Base-by-base conservation (phyloP, 2,329 filamentous ascomycete species). In the Fusarium tjaetaba region DNA sequence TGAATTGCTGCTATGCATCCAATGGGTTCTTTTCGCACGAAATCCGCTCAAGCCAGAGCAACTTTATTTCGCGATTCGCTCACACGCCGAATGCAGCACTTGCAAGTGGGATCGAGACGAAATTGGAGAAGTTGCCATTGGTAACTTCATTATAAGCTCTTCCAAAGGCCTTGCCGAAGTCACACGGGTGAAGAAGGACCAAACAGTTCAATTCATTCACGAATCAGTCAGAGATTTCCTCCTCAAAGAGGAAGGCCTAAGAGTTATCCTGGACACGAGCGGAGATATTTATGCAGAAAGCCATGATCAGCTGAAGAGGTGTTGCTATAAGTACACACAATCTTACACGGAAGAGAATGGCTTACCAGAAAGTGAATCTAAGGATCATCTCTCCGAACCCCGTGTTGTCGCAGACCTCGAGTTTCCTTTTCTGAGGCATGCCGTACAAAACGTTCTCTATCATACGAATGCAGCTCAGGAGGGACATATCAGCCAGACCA, bases 11-110 rank as follows among this genome's bases (percentile, higher is more conserved):
- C 71, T 87, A 2, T 88, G 85, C 46, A 75, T 91, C 0, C 84
- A 61, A 52, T 90, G 86, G 85, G 79, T 91, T 4, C 80, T 91
- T 0, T 90, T 84, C 51, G 82, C 89, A 7, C 81, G 76, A 30
- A 73, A 78, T 1, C 85, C 88, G 0, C 68, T 90, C 7, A 79
- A 53, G 0, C 83, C 78, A 0, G 71, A 83, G 18, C 83, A 90
- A 69, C 79, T 88, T 2, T 88, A 87, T 72, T 74, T 74, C 15
- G 79, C 77, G 0, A 39, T 76, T 1, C 42, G 64, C 1, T 48
- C 74, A 5, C 67, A 51, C 0, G 14, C 15, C 0, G 34, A 70
- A 11, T 6, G 2, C 1, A 26, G 43, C 11, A 24, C 5, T 6
- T 7, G 42, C 67, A 13, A 18, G 5, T 81, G 77, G 71, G 69